These are phyloP conservation scores for Myxozyma sirexii DNA, from an alignment of 805 yeast species.

Conservation along the genomic window DNA sequence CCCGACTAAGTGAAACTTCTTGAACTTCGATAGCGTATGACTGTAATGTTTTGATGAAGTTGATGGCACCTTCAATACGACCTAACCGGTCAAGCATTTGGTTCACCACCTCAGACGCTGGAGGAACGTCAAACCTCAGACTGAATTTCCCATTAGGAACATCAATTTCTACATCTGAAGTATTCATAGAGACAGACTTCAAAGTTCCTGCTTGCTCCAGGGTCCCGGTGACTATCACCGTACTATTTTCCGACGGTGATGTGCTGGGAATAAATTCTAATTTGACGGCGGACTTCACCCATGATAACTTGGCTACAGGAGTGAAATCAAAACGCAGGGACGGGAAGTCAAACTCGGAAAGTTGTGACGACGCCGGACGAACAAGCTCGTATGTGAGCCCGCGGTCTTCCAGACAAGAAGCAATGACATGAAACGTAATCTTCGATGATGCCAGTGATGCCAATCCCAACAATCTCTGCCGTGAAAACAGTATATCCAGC, in stretches of 20 bases:
- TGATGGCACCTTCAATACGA: conserved; percentile 41
- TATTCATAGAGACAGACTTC: conserved; percentile 20
- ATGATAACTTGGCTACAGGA: conserved; percentile 20
- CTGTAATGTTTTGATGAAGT: conserved; percentile 39
- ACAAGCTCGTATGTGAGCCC: conserved; percentile 18
- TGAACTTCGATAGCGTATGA: conserved; percentile 36
- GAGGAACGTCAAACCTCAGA: conserved; percentile 19
- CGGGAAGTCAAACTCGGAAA: conserved; percentile 13
- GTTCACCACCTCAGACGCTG: conserved; percentile 35
- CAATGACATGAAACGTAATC: conserved; percentile 25
- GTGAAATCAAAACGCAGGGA: conserved; percentile 23
- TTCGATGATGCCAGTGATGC: conserved; percentile 23
- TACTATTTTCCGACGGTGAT: conserved; percentile 6
- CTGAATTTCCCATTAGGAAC: conserved; percentile 26
- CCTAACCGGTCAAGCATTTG: conserved; percentile 36
- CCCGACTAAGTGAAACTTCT: conserved; percentile 39
- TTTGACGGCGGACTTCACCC: conserved; percentile 31
- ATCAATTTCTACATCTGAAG: conserved; percentile 28
- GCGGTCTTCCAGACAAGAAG: conserved; percentile 18
- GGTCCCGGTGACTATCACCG: conserved; percentile 12
- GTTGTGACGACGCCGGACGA: neutral
- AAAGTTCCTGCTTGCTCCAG: conserved; percentile 21
- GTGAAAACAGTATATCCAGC: conserved; percentile 22
- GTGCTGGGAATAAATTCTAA: conserved; percentile 19
- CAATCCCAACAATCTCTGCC: conserved; percentile 15